Base-by-base conservation (phyloP, 208 protist species). In the Acanthamoeba healyi region DNA sequence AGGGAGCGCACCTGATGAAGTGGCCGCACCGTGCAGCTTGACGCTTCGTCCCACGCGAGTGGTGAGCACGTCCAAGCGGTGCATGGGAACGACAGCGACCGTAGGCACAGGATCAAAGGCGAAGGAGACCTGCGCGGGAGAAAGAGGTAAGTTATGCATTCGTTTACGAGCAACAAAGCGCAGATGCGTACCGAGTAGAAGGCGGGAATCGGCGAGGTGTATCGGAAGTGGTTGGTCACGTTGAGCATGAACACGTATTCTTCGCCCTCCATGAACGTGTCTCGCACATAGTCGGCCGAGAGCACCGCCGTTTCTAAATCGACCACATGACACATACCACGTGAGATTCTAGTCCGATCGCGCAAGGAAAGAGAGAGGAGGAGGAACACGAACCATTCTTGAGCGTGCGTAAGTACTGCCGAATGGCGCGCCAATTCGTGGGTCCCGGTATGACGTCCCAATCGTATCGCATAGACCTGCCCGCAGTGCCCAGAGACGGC, bases 101-200 rank as follows among this genome's bases (percentile, higher is more conserved):
- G 86, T 92, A 22, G 86, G 86, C 24, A 92, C 40, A 14, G 86
- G 86, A 15, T 92, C 86, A 49, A 92, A 92, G 26, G 63, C n/a
- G 86, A 92, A 92, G 17, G 38, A 54, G 12, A 92, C 44, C 56
- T 74, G 63, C 12, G 29, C 34, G 63, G 17, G 12, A 51, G 46
- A 51, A 51, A 15, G 15, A 51, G 46, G 46, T 51, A 51, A 51
- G 46, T 51, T 51, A 15, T 51, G 46, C 12, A 51, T 51, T 15
- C 10, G 46, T 9, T 51, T 51, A n/a, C n/a, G n/a, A n/a, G n/a
- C n/a, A n/a, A n/a, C n/a, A 54, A 54, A 54, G 15, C 15, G 10
- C 6, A 54, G 49, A 6, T 61, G 19, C 1, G 67, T 88, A 88
- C 81, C 81, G 81, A 77, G 86, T 49, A 92, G 42, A 17, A 40